Evolutionary conservation across 202 grass and related monocot genomes (phyloP).

Genomic region (Panicum hallii): DNA sequence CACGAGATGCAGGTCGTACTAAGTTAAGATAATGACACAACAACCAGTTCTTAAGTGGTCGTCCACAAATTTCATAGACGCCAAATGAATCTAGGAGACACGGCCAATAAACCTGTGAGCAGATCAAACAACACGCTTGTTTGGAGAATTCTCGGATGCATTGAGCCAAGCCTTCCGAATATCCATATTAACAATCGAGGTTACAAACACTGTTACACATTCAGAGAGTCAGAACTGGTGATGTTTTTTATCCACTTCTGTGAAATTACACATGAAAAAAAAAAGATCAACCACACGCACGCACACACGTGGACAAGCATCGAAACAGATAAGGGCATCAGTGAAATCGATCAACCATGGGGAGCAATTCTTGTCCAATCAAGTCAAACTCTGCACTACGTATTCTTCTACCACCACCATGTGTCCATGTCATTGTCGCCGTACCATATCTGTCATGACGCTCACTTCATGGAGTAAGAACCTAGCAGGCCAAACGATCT

Average conservation of each 20-base stretch:
- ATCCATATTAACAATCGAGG: background rate
- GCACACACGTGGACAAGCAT: background rate
- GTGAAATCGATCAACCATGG: constrained; percentile 33
- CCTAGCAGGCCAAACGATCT: constrained; percentile 62
- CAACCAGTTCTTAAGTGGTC: too few species aligned
- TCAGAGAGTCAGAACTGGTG: constrained; percentile 34
- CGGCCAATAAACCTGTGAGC: background rate
- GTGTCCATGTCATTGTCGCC: background rate
- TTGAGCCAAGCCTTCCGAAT: background rate
- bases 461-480: constrained; percentile 43
- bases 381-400: constrained; percentile 51
- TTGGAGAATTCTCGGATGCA: background rate
- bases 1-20: too few species aligned
- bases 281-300: constrained; percentile 21
- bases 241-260: constrained; percentile 31
- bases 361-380: constrained; percentile 41
- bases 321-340: constrained; percentile 37
- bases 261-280: constrained; percentile 34
- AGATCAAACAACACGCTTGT: background rate
- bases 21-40: too few species aligned
- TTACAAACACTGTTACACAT: background rate
- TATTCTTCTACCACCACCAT: constrained; percentile 27
- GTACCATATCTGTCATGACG: constrained; percentile 3
- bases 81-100: background rate
- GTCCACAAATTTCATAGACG: background rate